Evolutionary conservation across 106 monocot genomes (phyloP), one percentile per base, ranked within the genome.

Genomic region (Xerophyta viscosa): DNA sequence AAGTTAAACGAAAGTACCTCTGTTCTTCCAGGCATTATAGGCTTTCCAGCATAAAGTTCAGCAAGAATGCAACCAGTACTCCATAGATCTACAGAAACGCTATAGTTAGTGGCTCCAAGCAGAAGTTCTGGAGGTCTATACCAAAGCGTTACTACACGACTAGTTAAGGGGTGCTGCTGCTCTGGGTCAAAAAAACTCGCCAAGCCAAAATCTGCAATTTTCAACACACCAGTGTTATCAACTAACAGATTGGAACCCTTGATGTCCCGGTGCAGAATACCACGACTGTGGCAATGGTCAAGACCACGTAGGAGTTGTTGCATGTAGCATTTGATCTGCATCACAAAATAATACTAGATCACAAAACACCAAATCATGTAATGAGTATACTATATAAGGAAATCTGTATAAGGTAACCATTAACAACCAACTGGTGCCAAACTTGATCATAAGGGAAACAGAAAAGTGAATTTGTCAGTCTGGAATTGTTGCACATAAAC

Each of bases 131-230:
- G 84, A 2, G 84, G 84, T 20, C 84, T 59, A 49, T 84, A 84
- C 84, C 84, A 84, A 21, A 84, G 68, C 27, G 84, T 84, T 51
- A 84, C 84, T 30, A 84, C 84, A 58, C 84, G 84, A 65, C 84
- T 84, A 26, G 84, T 84, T 48, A 84, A 63, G 28, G 63, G 68
- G 28, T 72, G 79, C 3, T 30, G 27, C 26, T 84, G 75, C 0
- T 54, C 59, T 33, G 79, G 71, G 41, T 75, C 70, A 61, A 71
- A 79, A 47, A 84, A 75, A 43, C 75, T 84, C 31, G 84, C 84
- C 51, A 84, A 53, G 18, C 84, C 84, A 65, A 84, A 84, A 56
- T 84, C 84, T 19, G 75, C 84, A 63, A 84, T 79, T 50, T 79
- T 84, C n/a, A 84, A 45, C 36, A 76, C 62, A 36, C 84, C 84